phyloP scores from a whole-genome alignment of 176 grass and related monocot genomes.

The Olyra latifolia region DNA sequence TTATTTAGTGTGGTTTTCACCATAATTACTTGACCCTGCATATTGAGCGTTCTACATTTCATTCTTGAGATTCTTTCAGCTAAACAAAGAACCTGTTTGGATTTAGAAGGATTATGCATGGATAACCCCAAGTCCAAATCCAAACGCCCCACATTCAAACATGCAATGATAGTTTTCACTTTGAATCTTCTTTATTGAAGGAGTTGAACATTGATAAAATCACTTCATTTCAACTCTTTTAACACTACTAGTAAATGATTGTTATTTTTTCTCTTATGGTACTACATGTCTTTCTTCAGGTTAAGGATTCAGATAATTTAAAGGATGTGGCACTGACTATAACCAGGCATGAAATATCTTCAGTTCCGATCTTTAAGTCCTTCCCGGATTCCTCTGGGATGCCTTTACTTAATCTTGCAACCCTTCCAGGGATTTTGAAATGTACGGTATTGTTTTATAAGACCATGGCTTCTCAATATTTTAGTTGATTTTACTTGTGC shows the following conservation, averaged over 20 bases:
- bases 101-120: not conserved
- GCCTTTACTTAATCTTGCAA: constrained; percentile 70
- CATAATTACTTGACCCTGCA: constrained; percentile 23
- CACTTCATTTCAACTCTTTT: not conserved
- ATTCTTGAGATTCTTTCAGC: constrained; percentile 15
- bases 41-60: constrained; percentile 6
- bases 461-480: not conserved
- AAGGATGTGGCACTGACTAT: constrained; percentile 65
- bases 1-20: not conserved
- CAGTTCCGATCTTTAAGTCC: constrained; percentile 66
- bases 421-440: constrained; percentile 64
- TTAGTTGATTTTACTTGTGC: constrained; percentile 22
- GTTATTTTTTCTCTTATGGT: constrained; percentile 17
- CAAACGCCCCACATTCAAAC: not conserved
- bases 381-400: constrained; percentile 48
- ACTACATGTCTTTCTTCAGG: constrained; percentile 55
- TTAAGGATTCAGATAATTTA: constrained; percentile 67
- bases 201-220: constrained; percentile 4
- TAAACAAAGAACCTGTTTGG: not conserved
- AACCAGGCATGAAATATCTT: constrained; percentile 72
- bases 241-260: constrained; percentile 2
- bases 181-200: constrained; percentile 30
- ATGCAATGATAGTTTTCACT: not conserved
- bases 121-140: not conserved
- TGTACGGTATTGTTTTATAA: constrained; percentile 48